A percentile compares a stretch with the other conserved stretches of the same genome.
These are phyloP conservation scores for Saturnispora zaruensis DNA, from an alignment of 805 yeast genomes.

Conservation along the genomic window DNA sequence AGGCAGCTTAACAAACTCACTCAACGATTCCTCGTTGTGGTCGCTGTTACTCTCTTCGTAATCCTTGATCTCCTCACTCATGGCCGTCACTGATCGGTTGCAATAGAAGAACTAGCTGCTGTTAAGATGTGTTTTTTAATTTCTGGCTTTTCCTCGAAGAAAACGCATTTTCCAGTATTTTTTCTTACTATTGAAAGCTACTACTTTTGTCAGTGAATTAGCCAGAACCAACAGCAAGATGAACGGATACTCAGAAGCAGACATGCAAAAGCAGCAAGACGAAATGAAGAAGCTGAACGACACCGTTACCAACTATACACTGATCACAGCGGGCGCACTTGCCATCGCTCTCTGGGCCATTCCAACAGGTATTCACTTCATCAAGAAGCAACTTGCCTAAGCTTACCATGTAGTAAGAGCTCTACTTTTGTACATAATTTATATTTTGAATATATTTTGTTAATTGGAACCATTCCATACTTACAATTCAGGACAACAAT, in stretches of 20 bases:
- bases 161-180: background rate
- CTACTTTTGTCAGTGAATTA: background rate
- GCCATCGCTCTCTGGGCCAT: slow-evolving; percentile 56
- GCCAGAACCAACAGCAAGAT: slow-evolving; percentile 9
- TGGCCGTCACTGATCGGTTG: background rate
- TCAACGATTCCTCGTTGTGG: background rate
- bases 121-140: background rate
- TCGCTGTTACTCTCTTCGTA: background rate
- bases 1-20: slow-evolving; percentile 6
- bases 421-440: background rate
- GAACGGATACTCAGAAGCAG: slow-evolving; percentile 28
- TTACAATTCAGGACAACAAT: background rate
- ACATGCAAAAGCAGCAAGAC: slow-evolving; percentile 41
- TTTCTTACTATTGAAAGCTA: background rate
- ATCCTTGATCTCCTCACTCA: background rate
- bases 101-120: background rate
- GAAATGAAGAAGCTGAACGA: slow-evolving; percentile 63
- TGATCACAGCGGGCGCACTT: slow-evolving; percentile 50
- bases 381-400: slow-evolving; percentile 29
- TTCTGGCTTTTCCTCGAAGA: background rate
- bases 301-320: slow-evolving; percentile 49
- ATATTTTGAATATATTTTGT: background rate
- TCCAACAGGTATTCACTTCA: slow-evolving; percentile 49
- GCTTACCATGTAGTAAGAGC: background rate
- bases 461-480: background rate